A percentile compares a stretch with the other conserved stretches of the same genome.
Conservation (phyloP, 116 monocot species). For the Cymodocea nodosa region DNA sequence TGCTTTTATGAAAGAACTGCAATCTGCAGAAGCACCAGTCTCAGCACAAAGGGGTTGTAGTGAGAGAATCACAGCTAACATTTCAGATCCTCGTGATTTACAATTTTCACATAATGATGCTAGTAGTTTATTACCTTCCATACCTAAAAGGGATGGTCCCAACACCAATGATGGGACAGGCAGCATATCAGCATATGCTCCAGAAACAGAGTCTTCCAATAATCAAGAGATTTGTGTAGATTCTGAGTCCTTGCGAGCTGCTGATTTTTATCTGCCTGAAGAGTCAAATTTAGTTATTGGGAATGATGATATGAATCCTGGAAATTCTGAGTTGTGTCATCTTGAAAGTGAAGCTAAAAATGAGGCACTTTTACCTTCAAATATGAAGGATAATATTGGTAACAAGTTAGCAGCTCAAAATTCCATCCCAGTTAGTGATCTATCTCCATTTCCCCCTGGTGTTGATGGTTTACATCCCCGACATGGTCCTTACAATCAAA, state of each 20-base stretch:
- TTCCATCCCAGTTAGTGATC: constrained; percentile 18
- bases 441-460: constrained; percentile 4
- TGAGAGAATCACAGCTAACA: constrained; percentile 1
- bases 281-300: constrained; percentile 52
- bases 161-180: constrained; percentile 11
- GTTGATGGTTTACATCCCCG: constrained; percentile 13
- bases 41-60: constrained; percentile 39
- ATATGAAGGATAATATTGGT: constrained; percentile 17
- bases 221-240: not conserved
- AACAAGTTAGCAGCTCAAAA: constrained; percentile 19
- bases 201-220: constrained; percentile 3
- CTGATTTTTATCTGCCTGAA: constrained; percentile 48
- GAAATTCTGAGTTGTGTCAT: constrained; percentile 12
- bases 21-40: constrained; percentile 69
- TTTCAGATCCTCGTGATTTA: constrained; percentile 7
- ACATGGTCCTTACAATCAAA: constrained; percentile 16
- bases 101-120: constrained; percentile 5
- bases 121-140: constrained; percentile 10
- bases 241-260: constrained; percentile 2
- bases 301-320: constrained; percentile 25
- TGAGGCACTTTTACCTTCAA: constrained; percentile 15
- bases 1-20: constrained; percentile 87
- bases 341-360: constrained; percentile 15
- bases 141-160: constrained; percentile 5
- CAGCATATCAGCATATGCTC: constrained; percentile 3